Conservation (phyloP, 2,329 filamentous ascomycete species). For the Ceratocystis diversiconidia region DNA sequence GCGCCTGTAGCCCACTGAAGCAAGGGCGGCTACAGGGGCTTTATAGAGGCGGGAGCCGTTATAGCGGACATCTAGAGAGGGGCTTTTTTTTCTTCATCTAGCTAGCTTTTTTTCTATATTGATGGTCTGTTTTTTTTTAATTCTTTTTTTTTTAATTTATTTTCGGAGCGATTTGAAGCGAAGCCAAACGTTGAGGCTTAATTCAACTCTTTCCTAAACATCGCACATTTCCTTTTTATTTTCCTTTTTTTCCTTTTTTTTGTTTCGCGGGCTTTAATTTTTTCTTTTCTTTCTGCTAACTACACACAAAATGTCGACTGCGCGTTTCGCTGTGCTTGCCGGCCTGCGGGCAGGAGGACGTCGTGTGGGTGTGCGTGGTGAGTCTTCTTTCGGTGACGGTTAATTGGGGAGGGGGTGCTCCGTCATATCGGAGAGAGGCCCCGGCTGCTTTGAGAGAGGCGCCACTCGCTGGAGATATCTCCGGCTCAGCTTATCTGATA, state of each 20-base stretch:
- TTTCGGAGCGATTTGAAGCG: conserved; percentile 2
- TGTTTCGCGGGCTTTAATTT: conserved; percentile 1
- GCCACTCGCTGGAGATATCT: neutral
- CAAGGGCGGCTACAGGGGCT: neutral
- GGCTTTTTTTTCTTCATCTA: neutral
- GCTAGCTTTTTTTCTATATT: neutral
- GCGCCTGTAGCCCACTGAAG: conserved; percentile 2
- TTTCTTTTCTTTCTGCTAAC: neutral
- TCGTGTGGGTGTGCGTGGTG: conserved; percentile 11
- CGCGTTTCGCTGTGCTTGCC: conserved; percentile 18
- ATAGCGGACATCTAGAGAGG: neutral
- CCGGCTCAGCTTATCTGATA: neutral
- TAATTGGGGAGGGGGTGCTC: neutral
- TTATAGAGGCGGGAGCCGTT: neutral
- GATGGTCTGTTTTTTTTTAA: neutral
- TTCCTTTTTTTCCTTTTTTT: conserved; percentile 1
- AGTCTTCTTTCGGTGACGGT: neutral
- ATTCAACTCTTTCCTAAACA: neutral
- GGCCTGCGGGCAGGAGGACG: conserved; percentile 17
- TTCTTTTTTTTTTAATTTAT: neutral
- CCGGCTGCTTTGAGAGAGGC: neutral
- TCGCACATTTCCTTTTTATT: neutral
- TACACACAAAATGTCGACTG: conserved; percentile 15
- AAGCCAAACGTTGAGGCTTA: conserved; percentile 1
- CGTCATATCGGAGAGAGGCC: neutral